Base-by-base conservation (phyloP, 2,329 filamentous ascomycete genomes). In the Fusarium tanahbumbuense region DNA sequence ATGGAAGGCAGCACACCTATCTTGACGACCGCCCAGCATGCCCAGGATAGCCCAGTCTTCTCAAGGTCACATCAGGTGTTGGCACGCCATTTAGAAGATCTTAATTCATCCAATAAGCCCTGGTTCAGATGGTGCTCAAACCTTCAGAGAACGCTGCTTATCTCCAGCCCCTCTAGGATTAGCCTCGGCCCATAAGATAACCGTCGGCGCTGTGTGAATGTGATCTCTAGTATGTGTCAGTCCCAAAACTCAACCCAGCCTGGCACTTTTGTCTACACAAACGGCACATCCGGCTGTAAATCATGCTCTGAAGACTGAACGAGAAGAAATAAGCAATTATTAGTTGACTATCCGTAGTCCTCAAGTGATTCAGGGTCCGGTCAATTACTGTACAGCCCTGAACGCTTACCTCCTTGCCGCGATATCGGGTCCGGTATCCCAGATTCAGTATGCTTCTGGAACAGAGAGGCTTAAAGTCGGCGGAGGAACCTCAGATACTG, bases 131-230 rank as follows among this genome's bases (percentile, higher is more conserved):
- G 58, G 69, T 46, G 64, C 61, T 68, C 47, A 66, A 63, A 44
- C 64, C 50, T 69, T 57, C 57, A 60, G 59, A 49, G 54, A 46
- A 40, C 6, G 20, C 60, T 62, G 63, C 71, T 75, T 75, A 75
- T 75, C 73, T 75, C 61, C 72, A 71, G 58, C 68, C 70, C 70
- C 54, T 71, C 71, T 61, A 47, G 73, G 68, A 61, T 58, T 75
- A 75, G 73, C 63, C 54, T 73, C 69, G 71, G 64, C 41, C 62
- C 56, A 62, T 50, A 57, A 67, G 64, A 70, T 68, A 59, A 63
- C 52, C 59, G 45, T 65, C 50, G 10, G 47, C 23, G 18, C n/a
- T 20, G 68, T 71, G 53, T 44, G n/a, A 68, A 62, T 71, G 27
- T 13, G 3, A 6, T 28, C 11, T 4, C 44, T 49, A n/a, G 32